Conservation (phyloP, 2,329 filamentous ascomycete genomes). For the Nemania serpens region DNA sequence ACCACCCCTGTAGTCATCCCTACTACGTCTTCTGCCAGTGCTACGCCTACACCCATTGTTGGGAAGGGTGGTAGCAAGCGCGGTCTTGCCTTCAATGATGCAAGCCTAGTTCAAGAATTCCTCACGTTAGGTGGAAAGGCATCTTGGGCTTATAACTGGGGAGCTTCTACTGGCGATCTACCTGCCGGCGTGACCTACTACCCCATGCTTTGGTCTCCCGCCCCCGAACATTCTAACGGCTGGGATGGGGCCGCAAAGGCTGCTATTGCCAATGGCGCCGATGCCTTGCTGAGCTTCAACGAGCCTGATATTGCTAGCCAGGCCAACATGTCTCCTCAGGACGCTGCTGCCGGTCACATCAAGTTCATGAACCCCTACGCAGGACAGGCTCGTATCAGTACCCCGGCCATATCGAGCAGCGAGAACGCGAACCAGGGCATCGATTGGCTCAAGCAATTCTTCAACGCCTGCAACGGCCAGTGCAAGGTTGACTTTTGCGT, state of each 20-base stretch:
- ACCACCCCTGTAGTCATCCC: not conserved
- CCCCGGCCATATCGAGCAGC: constrained; percentile 68
- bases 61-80: constrained; percentile 33
- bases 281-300: constrained; percentile 70
- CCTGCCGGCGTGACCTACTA: constrained; percentile 59
- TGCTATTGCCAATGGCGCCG: constrained; percentile 59
- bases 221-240: constrained; percentile 47
- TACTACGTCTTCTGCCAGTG: constrained; percentile 16
- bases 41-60: constrained; percentile 6
- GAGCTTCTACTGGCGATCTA: constrained; percentile 39
- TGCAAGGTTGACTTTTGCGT: constrained; percentile 65
- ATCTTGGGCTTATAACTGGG: constrained; percentile 44
- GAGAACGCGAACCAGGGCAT: constrained; percentile 54
- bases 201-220: constrained; percentile 68
- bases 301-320: constrained; percentile 69
- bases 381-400: constrained; percentile 58
- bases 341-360: constrained; percentile 58
- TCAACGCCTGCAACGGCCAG: constrained; percentile 53
- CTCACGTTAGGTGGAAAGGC: constrained; percentile 32
- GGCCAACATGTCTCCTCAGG: constrained; percentile 58
- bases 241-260: constrained; percentile 58
- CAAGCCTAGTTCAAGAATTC: constrained; percentile 36
- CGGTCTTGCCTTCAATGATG: constrained; percentile 44
- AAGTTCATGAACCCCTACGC: constrained; percentile 60
- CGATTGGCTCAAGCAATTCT: constrained; percentile 59